Percentiles rank a stretch among this genome's conserved stretches.
phyloP scores from a whole-genome alignment of 202 grass and related monocot genomes.

The Zizania palustris region DNA sequence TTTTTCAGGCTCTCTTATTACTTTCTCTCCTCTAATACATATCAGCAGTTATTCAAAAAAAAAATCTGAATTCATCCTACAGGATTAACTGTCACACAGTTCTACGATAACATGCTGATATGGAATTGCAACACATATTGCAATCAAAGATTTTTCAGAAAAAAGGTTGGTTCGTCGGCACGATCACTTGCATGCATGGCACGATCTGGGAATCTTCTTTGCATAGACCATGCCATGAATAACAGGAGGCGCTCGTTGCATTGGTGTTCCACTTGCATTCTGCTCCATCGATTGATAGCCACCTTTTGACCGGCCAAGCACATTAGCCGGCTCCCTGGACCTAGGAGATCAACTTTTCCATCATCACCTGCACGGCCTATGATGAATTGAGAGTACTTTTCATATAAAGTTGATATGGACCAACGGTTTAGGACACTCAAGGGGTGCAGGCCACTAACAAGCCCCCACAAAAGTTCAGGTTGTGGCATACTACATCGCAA shows the following conservation, averaged over 20 bases:
- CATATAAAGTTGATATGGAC: background rate
- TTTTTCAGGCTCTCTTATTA: too few relatives aligned
- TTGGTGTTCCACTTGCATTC: slow-evolving; percentile 25
- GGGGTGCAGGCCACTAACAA: slow-evolving; percentile 25
- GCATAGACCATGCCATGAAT: slow-evolving; percentile 1
- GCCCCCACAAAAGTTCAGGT: slow-evolving; percentile 18
- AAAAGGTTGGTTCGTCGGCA: slow-evolving; percentile 1
- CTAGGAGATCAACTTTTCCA: slow-evolving; percentile 45
- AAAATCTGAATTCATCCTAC: background rate
- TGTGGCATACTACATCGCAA: slow-evolving; percentile 30
- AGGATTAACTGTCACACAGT: background rate
- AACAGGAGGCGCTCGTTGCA: slow-evolving; percentile 1
- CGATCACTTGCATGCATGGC: slow-evolving; percentile 4
- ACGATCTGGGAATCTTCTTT: slow-evolving; percentile 39
- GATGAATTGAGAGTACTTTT: slow-evolving; percentile 15
- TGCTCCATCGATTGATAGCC: slow-evolving; percentile 33
- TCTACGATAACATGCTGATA: too few relatives aligned
- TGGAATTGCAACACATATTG: background rate
- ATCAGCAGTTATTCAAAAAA: too few relatives aligned
- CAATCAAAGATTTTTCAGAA: slow-evolving; percentile 3
- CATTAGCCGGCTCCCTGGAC: slow-evolving; percentile 38
- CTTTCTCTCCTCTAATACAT: too few relatives aligned
- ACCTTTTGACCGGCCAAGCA: slow-evolving; percentile 50
- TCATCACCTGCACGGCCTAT: slow-evolving; percentile 30
- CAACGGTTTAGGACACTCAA: too few relatives aligned